phyloP scores from a whole-genome alignment of 495 filamentous ascomycete species.

The Polyplosphaeria fusca region DNA sequence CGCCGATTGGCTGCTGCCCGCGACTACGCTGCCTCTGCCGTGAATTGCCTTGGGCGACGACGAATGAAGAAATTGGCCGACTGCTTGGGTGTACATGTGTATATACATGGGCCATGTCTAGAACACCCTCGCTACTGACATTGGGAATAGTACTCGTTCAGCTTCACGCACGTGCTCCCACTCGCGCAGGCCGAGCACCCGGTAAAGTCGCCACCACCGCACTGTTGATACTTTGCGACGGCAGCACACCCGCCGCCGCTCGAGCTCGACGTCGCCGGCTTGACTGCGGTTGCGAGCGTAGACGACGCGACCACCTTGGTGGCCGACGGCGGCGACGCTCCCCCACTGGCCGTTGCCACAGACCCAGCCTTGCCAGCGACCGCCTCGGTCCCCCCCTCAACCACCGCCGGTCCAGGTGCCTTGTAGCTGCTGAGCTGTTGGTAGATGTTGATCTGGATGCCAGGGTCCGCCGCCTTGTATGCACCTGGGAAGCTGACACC shows the following conservation, averaged over 20 bases:
- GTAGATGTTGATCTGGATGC: constrained; percentile 49
- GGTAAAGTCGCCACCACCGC: constrained; percentile 25
- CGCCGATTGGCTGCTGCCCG: no score
- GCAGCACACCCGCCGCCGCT: constrained; percentile 11
- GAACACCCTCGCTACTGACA: constrained; percentile 19
- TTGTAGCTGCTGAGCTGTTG: constrained; percentile 44
- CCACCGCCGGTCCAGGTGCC: constrained; percentile 41
- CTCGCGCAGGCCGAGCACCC: constrained; percentile 26
- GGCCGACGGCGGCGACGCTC: constrained; percentile 7
- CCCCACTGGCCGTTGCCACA: constrained; percentile 43
- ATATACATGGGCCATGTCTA: no score
- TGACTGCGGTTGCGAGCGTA: constrained; percentile 1
- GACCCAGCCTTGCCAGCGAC: constrained; percentile 24
- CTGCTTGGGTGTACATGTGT: no score
- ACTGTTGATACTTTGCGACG: constrained; percentile 25
- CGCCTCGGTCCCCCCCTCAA: constrained; percentile 9
- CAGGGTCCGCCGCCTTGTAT: constrained; percentile 50
- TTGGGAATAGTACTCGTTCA: constrained; percentile 28
- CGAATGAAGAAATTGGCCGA: no score
- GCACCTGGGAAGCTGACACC: constrained; percentile 52
- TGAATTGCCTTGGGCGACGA: no score
- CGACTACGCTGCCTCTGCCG: no score
- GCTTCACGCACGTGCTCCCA: constrained; percentile 10
- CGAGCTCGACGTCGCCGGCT: not conserved
- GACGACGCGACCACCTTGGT: constrained; percentile 11